Evolutionary conservation across 177 flowering plant species (phyloP).

Genomic region (Vitis hybrid): DNA sequence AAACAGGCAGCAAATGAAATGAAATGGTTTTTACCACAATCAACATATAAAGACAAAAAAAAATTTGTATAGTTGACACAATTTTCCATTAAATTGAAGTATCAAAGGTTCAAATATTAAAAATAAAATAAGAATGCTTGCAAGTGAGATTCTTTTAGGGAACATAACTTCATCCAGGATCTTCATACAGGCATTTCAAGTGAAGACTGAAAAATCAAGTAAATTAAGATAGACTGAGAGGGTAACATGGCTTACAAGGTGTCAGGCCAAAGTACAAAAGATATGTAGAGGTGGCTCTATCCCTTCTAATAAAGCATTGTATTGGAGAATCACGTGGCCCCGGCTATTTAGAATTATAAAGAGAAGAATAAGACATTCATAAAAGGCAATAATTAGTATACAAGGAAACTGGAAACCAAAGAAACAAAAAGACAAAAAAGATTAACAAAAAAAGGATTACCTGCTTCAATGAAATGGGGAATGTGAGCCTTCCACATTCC

Average conservation of each 20-base stretch:
- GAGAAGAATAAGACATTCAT: neutral
- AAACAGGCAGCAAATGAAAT: neutral
- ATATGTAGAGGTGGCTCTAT: slow-evolving; percentile 37
- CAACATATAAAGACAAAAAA: neutral
- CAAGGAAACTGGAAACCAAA: neutral
- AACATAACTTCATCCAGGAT: neutral
- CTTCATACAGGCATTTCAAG: neutral
- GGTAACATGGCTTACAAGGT: slow-evolving; percentile 33
- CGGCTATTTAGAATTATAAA: slow-evolving; percentile 25
- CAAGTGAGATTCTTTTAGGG: neutral
- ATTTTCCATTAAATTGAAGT: neutral
- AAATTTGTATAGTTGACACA: neutral
- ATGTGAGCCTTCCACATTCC: slow-evolving; percentile 49
- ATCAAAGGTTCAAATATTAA: neutral
- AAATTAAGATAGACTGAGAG: neutral
- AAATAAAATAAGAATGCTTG: neutral
- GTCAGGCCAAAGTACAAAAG: slow-evolving; percentile 29
- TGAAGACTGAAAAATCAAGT: neutral
- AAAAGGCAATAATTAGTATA: neutral
- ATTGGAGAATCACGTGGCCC: slow-evolving; percentile 44
- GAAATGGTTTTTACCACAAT: neutral
- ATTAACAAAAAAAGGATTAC: slow-evolving; percentile 14
- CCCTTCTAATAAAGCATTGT: slow-evolving; percentile 46
- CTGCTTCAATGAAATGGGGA: slow-evolving; percentile 55
- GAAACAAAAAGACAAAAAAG: neutral